Evolutionary conservation across 352 stramenopile species (phyloP), one percentile per base, ranked within the genome.

Genomic region (Pseudoperonospora humuli): DNA sequence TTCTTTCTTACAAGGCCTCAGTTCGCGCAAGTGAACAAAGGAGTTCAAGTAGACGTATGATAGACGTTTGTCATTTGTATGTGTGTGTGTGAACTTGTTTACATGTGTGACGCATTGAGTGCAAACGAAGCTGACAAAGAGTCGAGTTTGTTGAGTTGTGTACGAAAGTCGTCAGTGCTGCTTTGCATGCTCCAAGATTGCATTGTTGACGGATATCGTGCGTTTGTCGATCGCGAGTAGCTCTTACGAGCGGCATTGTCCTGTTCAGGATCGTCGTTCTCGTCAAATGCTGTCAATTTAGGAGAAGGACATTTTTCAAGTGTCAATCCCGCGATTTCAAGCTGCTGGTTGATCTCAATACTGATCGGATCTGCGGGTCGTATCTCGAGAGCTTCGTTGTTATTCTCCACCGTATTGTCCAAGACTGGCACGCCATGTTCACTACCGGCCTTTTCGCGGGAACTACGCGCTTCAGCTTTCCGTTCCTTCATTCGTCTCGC

Each of bases 1-100:
- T 44, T 79, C 76, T 2, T 85, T 88, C 26, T 47, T 88, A 7
- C 54, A 70, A 39, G 75, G 45, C 26, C 38, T 88, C n/a, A 59
- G 54, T 17, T 42, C 46, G 5, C 39, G 41, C 14, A 79, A 67
- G 31, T 78, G 47, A 78, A 21, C 26, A 10, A 32, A 10, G 6
- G 33, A 24, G 14, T 7, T 19, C n/a, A 10, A 19, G 19, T 52
- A 29, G 42, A 56, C 10, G 36, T 50, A 26, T 23, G 37, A 17
- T 36, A 2, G 24, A 39, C 7, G n/a, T 15, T 35, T 45, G 18
- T n/a, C 11, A n/a, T 19, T 18, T 34, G 1, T 35, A 15, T 31
- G 14, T 25, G 15, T 25, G 13, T 45, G 25, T 34, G 14, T 43
- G 24, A 9, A n/a, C 34, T 23, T 25, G 34, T 43, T n/a, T 59